A percentile compares a stretch with the other conserved stretches of the same genome.
Evolutionary conservation across 2,329 filamentous ascomycete species (phyloP).

Genomic region (Xenoacremonium recifei): DNA sequence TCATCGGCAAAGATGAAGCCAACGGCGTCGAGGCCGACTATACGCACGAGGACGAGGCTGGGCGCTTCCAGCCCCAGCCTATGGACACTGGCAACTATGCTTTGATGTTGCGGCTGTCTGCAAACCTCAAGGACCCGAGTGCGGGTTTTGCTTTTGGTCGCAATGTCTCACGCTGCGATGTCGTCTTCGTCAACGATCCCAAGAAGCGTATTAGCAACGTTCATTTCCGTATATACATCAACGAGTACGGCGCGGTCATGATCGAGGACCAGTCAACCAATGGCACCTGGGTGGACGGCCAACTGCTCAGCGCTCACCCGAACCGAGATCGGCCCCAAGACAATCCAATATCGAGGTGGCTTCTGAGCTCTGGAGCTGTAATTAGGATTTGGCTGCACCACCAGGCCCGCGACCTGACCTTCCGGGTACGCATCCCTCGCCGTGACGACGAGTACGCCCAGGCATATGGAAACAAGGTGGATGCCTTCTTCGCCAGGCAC

Average conservation of each 20-base stretch:
- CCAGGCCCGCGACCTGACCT: conserved; percentile 62
- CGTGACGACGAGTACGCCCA: conserved; percentile 64
- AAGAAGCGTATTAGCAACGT: conserved; percentile 81
- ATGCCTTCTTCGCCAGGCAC: conserved; percentile 57
- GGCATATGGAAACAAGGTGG: conserved; percentile 67
- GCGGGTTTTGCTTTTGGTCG: conserved; percentile 86
- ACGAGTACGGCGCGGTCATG: conserved; percentile 83
- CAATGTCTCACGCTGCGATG: conserved; percentile 68
- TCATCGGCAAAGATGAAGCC: conserved; percentile 48
- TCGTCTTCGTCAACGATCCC: conserved; percentile 65
- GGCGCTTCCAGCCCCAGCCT: conserved; percentile 43
- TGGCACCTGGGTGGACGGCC: conserved; percentile 81
- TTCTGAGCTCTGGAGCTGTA: conserved; percentile 69
- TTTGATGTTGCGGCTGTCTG: conserved; percentile 78
- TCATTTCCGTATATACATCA: conserved; percentile 95
- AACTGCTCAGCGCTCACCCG: conserved; percentile 53
- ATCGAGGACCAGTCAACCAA: conserved; percentile 95
- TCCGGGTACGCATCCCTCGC: conserved; percentile 81
- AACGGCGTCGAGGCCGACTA: conserved; percentile 53
- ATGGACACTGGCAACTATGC: conserved; percentile 58
- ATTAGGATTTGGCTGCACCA: conserved; percentile 65
- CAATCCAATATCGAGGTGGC: conserved; percentile 45
- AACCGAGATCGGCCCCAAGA: conserved; percentile 34
- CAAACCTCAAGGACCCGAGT: conserved; percentile 63
- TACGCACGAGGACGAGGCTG: conserved; percentile 48